Evolutionary conservation across 768 basidiomycete species (phyloP).

Genomic region (Russula griseocarnosa): DNA sequence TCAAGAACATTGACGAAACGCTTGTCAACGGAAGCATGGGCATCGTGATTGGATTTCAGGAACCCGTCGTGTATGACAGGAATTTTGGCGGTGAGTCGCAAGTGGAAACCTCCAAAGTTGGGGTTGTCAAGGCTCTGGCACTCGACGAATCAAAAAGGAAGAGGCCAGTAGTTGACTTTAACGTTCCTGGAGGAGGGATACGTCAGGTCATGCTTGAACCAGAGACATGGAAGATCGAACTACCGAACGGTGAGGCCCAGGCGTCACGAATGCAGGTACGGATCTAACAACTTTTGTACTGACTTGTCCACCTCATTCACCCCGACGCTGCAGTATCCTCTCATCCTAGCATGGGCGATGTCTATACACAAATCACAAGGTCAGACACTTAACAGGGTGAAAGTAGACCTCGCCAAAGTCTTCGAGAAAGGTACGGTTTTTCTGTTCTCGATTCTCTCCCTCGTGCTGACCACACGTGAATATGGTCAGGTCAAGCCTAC

Average conservation of each 20-base stretch:
- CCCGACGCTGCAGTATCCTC: conserved; percentile 54
- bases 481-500: conserved; percentile 74
- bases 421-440: conserved; percentile 78
- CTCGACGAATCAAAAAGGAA: conserved; percentile 27
- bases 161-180: conserved; percentile 78
- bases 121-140: conserved; percentile 11
- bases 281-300: neutral
- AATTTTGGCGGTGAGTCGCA: conserved; percentile 8
- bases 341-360: conserved; percentile 97
- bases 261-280: conserved; percentile 74
- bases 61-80: conserved; percentile 38
- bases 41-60: conserved; percentile 68
- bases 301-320: neutral
- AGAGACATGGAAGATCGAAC: conserved; percentile 82
- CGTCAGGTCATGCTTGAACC: conserved; percentile 57
- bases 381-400: conserved; percentile 91
- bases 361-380: conserved; percentile 98
- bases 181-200: conserved; percentile 51
- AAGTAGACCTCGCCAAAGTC: conserved; percentile 86
- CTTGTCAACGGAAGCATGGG: conserved; percentile 97
- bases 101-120: neutral
- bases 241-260: conserved; percentile 82
- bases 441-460: neutral
- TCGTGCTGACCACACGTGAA: neutral
- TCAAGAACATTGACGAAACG: conserved; percentile 87